These are phyloP conservation scores for Ophiostoma ulmi DNA, from an alignment of 2,329 filamentous ascomycete genomes.

Conservation along the genomic window DNA sequence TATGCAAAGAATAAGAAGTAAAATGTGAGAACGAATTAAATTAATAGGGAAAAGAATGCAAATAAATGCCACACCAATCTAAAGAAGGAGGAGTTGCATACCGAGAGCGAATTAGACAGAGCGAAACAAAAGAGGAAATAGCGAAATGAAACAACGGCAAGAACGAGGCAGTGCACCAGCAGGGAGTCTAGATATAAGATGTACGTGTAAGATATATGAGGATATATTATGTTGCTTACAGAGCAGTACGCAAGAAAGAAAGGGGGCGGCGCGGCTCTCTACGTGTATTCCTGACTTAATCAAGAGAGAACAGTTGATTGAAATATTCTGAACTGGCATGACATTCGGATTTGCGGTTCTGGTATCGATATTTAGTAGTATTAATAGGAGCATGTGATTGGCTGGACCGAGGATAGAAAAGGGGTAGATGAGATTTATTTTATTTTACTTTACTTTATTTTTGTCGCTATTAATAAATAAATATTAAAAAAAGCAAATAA, in stretches of 20 bases:
- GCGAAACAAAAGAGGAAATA: background rate
- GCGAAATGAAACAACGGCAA: constrained; percentile 4
- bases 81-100: background rate
- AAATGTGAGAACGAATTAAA: background rate
- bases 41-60: background rate
- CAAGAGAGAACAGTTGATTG: background rate
- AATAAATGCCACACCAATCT: background rate
- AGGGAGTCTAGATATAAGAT: background rate
- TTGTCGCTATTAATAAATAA: background rate
- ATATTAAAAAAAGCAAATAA: background rate
- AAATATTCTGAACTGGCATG: background rate
- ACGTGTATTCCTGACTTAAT: background rate
- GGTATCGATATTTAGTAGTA: background rate
- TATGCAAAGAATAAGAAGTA: background rate
- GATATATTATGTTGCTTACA: background rate
- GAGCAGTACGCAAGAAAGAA: background rate
- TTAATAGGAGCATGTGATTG: constrained; percentile 1
- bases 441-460: background rate
- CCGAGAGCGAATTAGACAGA: background rate
- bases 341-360: background rate
- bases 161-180: constrained; percentile 3
- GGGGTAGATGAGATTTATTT: background rate
- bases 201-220: background rate
- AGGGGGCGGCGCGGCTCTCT: constrained; percentile 4
- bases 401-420: constrained; percentile 2